These are phyloP conservation scores for Populus hybrid DNA, from an alignment of 441 rosid genomes.

Conservation along the genomic window DNA sequence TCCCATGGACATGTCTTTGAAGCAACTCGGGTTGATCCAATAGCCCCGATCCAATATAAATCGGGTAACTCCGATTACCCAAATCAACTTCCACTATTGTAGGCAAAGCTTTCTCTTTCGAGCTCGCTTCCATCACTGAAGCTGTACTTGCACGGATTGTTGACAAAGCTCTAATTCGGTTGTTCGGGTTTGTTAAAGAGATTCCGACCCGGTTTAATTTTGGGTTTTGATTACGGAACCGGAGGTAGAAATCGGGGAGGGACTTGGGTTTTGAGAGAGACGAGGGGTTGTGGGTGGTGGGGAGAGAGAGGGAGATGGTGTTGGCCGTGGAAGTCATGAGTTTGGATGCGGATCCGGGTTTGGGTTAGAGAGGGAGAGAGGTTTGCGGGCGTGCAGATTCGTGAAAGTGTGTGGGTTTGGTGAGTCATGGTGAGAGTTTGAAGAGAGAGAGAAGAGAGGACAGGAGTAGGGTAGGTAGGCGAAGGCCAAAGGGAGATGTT, in stretches of 20 bases:
- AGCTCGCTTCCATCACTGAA: slow-evolving; percentile 50
- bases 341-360: slow-evolving; percentile 6
- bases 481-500: slow-evolving; percentile 15
- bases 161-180: neutral
- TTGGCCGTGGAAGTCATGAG: slow-evolving; percentile 61
- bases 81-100: slow-evolving; percentile 83
- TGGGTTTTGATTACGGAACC: slow-evolving; percentile 25
- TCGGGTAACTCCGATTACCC: slow-evolving; percentile 89
- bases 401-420: neutral
- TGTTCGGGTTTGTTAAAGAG: neutral
- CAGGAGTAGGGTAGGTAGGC: slow-evolving; percentile 25
- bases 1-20: slow-evolving; percentile 96
- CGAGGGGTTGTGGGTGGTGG: slow-evolving; percentile 27
- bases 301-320: slow-evolving; percentile 41
- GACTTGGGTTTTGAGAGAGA: slow-evolving; percentile 19
- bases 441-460: slow-evolving; percentile 2
- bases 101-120: slow-evolving; percentile 32
- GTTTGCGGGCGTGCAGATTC: neutral
- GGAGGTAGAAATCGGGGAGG: slow-evolving; percentile 16
- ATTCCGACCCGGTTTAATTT: neutral
- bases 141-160: slow-evolving; percentile 45
- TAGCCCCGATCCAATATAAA: slow-evolving; percentile 84
- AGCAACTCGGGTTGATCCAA: slow-evolving; percentile 79
- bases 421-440: neutral
- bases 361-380: neutral